Percentiles rank a stretch among this genome's conserved stretches.
Evolutionary conservation across 78 protist genomes (phyloP).

Genomic region (Dictyostelium purpureum): DNA sequence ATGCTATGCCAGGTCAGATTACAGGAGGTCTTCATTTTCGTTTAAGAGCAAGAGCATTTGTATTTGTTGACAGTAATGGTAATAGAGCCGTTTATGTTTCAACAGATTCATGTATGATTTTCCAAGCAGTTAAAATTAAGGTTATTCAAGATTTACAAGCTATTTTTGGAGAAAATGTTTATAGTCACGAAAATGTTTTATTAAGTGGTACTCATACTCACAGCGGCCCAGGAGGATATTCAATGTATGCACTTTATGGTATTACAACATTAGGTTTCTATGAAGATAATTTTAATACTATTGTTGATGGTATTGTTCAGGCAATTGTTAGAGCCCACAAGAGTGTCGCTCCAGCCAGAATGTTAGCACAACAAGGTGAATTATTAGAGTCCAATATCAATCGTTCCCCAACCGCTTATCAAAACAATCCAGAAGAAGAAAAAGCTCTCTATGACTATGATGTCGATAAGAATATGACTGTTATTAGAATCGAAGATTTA

Average conservation of each 20-base stretch:
- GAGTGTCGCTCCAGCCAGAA: constrained; percentile 31
- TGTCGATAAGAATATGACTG: constrained; percentile 81
- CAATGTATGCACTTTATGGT: constrained; percentile 81
- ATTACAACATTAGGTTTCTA: constrained; percentile 84
- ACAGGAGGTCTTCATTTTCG: constrained; percentile 75
- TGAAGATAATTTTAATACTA: constrained; percentile 68
- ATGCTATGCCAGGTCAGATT: constrained; percentile 75
- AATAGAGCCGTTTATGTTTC: constrained; percentile 74
- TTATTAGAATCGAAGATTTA: constrained; percentile 55
- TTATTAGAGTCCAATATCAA: constrained; percentile 72
- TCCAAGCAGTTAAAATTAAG: constrained; percentile 49
- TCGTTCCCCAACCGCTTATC: constrained; percentile 87
- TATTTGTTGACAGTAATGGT: constrained; percentile 49
- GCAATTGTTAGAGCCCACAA: constrained; percentile 83
- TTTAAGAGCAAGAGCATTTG: constrained; percentile 75
- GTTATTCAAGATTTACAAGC: constrained; percentile 48
- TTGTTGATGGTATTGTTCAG: constrained; percentile 81
- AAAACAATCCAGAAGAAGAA: constrained; percentile 84
- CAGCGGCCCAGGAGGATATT: constrained; percentile 88
- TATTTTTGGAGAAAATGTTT: constrained; percentile 19
- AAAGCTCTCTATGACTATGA: constrained; percentile 70
- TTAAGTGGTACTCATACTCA: constrained; percentile 88
- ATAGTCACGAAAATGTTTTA: constrained; percentile 70
- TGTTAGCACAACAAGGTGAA: constrained; percentile 25
- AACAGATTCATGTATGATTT: constrained; percentile 81